Conservation (phyloP, 257 asterid genomes). For the Fraxinus quadrangulata region DNA sequence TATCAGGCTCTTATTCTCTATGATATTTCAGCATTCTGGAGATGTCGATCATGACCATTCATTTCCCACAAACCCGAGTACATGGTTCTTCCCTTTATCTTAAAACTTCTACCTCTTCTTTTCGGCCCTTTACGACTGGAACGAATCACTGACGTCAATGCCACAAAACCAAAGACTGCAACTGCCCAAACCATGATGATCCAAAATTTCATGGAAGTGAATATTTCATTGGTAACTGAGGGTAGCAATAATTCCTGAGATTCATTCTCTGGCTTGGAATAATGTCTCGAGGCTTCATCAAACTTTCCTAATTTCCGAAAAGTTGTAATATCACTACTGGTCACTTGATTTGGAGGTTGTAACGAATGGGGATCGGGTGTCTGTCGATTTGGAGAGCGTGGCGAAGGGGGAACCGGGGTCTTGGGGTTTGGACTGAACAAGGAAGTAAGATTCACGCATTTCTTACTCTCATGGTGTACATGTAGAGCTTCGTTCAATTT, state of each 20-base stretch:
- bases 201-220: conserved; percentile 70
- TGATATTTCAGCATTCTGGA: conserved; percentile 41
- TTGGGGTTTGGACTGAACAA: conserved; percentile 32
- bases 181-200: conserved; percentile 66
- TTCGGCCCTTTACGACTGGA: conserved; percentile 24
- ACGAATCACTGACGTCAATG: conserved; percentile 54
- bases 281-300: conserved; percentile 19
- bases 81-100: conserved; percentile 53
- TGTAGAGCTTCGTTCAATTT: conserved; percentile 71
- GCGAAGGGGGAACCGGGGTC: conserved; percentile 31
- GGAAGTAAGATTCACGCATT: conserved; percentile 55
- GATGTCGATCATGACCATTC: conserved; percentile 37
- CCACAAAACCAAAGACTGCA: conserved; percentile 57
- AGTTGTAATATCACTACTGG: conserved; percentile 25
- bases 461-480: conserved; percentile 52
- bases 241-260: conserved; percentile 48
- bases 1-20: conserved; percentile 17
- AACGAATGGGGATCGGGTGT: conserved; percentile 31
- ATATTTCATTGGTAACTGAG: conserved; percentile 45
- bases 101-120: conserved; percentile 50
- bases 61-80: conserved; percentile 50
- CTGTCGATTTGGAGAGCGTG: conserved; percentile 21
- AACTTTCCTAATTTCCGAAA: conserved; percentile 38
- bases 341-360: conserved; percentile 30
- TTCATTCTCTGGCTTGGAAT: conserved; percentile 34